These are phyloP conservation scores for Myochromella boudieri DNA, from an alignment of 768 basidiomycete species.

Conservation along the genomic window DNA sequence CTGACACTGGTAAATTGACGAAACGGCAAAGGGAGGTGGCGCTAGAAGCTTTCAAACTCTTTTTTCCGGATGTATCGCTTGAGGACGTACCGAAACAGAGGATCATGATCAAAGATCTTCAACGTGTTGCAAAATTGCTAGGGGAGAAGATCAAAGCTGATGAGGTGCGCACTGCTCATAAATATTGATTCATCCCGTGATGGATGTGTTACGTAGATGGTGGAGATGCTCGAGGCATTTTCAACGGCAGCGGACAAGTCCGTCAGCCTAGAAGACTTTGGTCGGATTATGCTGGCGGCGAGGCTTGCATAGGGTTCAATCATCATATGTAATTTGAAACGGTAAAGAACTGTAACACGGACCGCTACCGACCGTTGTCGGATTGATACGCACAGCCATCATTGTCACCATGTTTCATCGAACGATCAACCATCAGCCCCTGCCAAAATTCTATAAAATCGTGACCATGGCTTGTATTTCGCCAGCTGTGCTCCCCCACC, in stretches of 20 bases:
- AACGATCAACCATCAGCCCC: constrained; percentile 7
- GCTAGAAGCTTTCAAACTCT: constrained; percentile 64
- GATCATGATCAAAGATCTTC: constrained; percentile 69
- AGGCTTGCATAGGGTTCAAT: constrained; percentile 38
- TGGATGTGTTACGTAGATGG: constrained; percentile 43
- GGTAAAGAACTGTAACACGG: too few species aligned
- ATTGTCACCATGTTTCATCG: constrained; percentile 5
- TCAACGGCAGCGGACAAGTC: constrained; percentile 70
- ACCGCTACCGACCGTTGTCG: too few species aligned
- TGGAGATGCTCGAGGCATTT: constrained; percentile 80
- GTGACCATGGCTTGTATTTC: neutral
- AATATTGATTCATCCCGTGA: neutral
- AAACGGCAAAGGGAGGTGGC: constrained; percentile 53
- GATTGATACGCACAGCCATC: neutral
- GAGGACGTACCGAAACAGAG: constrained; percentile 47
- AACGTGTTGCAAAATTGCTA: constrained; percentile 56
- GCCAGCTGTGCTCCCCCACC: constrained; percentile 18
- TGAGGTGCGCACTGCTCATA: constrained; percentile 48
- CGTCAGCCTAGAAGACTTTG: constrained; percentile 68
- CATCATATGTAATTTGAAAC: neutral
- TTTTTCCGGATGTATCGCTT: constrained; percentile 62
- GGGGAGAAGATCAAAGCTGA: constrained; percentile 73
- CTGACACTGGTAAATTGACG: constrained; percentile 33
- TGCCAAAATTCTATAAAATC: constrained; percentile 5
- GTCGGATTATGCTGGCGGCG: constrained; percentile 69